Conservation (phyloP, 768 basidiomycete species). For the Boletus tylopilopsis region DNA sequence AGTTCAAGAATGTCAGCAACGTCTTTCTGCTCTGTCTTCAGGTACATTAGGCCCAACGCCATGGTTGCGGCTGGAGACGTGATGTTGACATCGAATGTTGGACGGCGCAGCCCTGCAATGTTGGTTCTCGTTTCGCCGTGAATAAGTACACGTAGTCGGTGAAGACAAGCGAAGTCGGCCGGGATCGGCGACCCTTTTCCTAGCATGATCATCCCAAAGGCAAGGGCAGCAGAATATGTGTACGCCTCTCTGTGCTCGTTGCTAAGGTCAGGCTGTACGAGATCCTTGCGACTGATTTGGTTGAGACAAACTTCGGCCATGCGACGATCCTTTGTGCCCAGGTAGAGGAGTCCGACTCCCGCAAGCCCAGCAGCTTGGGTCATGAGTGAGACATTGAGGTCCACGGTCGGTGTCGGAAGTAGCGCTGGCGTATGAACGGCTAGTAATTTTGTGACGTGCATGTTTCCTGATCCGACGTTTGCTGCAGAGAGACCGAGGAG, state of each 20-base stretch:
- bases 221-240: slow-evolving; percentile 80
- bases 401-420: slow-evolving; percentile 80
- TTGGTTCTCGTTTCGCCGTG: slow-evolving; percentile 61
- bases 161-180: slow-evolving; percentile 68
- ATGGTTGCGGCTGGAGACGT: slow-evolving; percentile 91
- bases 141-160: slow-evolving; percentile 68
- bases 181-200: slow-evolving; percentile 78
- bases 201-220: slow-evolving; percentile 96
- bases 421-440: slow-evolving; percentile 93
- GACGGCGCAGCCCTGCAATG: slow-evolving; percentile 34
- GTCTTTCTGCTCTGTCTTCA: slow-evolving; percentile 79
- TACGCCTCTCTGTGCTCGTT: slow-evolving; percentile 92
- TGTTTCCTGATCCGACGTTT: slow-evolving; percentile 79
- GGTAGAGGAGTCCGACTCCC: slow-evolving; percentile 85
- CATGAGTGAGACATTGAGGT: slow-evolving; percentile 86
- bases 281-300: slow-evolving; percentile 76
- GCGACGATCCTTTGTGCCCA: slow-evolving; percentile 80
- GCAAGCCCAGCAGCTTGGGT: slow-evolving; percentile 87
- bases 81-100: slow-evolving; percentile 77
- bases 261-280: slow-evolving; percentile 78
- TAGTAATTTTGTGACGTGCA: slow-evolving; percentile 85
- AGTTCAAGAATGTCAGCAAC: slow-evolving; percentile 83
- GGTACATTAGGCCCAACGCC: slow-evolving; percentile 89
- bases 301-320: slow-evolving; percentile 91
- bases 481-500: slow-evolving; percentile 92